These are phyloP conservation scores for Phytophthora fragariae DNA, from an alignment of 352 stramenopile genomes.

Conservation along the genomic window DNA sequence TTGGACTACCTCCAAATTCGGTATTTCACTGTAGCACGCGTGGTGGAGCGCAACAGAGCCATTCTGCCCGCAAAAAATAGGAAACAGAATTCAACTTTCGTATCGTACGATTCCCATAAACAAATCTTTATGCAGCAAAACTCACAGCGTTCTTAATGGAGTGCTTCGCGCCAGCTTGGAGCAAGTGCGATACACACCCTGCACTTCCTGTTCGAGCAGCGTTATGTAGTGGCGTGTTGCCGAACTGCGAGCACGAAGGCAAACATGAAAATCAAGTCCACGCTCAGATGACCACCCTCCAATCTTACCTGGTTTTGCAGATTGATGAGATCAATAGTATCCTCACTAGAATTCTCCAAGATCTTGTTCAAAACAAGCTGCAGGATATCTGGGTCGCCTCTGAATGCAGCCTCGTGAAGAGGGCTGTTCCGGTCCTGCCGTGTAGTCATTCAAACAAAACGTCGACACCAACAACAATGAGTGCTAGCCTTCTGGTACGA, in stretches of 20 bases:
- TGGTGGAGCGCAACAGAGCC: constrained; percentile 78
- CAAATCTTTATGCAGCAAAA: neutral
- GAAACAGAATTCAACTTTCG: neutral
- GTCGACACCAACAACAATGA: too few species aligned
- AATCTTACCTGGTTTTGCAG: constrained; percentile 62
- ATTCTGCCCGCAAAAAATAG: constrained; percentile 46
- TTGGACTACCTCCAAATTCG: constrained; percentile 61
- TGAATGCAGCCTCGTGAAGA: constrained; percentile 73
- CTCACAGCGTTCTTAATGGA: constrained; percentile 65
- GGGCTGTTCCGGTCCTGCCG: constrained; percentile 79
- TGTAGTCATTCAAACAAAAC: neutral
- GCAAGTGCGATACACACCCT: constrained; percentile 57
- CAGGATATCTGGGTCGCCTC: constrained; percentile 60
- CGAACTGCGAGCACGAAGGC: constrained; percentile 53
- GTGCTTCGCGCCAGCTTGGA: constrained; percentile 56
- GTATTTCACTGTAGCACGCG: constrained; percentile 75
- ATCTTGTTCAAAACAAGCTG: constrained; percentile 60
- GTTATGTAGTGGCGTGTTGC: constrained; percentile 81
- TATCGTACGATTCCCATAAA: neutral
- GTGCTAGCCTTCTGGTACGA: too few species aligned
- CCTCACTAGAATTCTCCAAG: constrained; percentile 51
- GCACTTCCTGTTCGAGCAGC: constrained; percentile 64
- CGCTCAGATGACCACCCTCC: neutral
- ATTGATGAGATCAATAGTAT: constrained; percentile 52
- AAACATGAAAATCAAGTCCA: neutral